Percentiles rank a stretch among this genome's conserved stretches.
Evolutionary conservation across 2,329 filamentous ascomycete genomes (phyloP).

Genomic region (Alternaria sp.): DNA sequence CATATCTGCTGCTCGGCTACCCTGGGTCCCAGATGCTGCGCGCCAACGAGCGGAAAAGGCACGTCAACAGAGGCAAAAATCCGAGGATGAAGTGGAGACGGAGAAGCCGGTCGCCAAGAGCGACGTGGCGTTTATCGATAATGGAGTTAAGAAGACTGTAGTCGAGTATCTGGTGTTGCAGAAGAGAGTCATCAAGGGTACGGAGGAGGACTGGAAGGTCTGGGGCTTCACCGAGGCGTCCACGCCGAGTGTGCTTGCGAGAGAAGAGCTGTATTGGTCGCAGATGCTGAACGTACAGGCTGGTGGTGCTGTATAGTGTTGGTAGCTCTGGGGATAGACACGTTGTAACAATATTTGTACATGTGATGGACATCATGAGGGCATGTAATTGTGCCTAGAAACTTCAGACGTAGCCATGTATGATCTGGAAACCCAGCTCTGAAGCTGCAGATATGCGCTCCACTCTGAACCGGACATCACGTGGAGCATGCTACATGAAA

Average conservation of each 20-base stretch:
- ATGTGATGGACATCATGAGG: neutral
- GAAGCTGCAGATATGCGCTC: neutral
- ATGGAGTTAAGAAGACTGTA: constrained; percentile 41
- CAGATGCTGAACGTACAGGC: constrained; percentile 26
- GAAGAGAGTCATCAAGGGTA: constrained; percentile 54
- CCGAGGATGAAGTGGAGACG: neutral
- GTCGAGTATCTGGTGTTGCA: constrained; percentile 71
- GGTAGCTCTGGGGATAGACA: neutral
- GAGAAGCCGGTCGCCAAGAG: neutral
- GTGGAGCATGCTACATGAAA: neutral
- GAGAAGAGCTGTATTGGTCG: constrained; percentile 31
- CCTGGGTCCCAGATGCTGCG: constrained; percentile 13
- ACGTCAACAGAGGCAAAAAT: constrained; percentile 1
- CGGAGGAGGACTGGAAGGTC: constrained; percentile 64
- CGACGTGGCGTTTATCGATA: neutral
- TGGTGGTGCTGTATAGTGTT: constrained; percentile 4
- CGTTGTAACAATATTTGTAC: constrained; percentile 25
- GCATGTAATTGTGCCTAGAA: neutral
- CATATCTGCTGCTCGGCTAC: neutral
- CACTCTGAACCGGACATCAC: neutral
- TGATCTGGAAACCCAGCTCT: neutral
- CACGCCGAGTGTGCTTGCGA: constrained; percentile 27
- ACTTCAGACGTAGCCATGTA: neutral
- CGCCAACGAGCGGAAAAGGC: constrained; percentile 9
- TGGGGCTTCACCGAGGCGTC: constrained; percentile 69